Base-by-base conservation (phyloP, 2,329 filamentous ascomycete genomes). In the Aspergillus tubingensis region DNA sequence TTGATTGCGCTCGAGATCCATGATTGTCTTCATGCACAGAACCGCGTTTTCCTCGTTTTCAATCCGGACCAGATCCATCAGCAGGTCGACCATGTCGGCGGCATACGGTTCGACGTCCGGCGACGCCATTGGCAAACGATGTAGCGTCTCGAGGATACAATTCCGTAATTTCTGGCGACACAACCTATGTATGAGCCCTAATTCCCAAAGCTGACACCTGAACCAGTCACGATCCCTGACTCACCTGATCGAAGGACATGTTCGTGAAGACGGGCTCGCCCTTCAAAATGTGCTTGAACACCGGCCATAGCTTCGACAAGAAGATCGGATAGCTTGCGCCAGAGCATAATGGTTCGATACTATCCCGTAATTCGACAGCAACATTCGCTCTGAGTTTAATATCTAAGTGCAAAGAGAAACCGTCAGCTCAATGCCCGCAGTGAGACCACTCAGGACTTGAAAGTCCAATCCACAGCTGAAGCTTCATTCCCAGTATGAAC, bases 11-110 rank as follows among this genome's bases (percentile, higher is more conserved):
- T 96, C 92, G 65, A 98, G 89, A 73, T 99, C 95, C 81, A 96
- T 97, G 54, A 96, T 92, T 13, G 94, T 96, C 82, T 99, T 99
- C 79, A 99, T 92, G 74, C 94, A 97, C 64, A 99, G 81, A n/a
- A 96, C 92, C 2, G 94, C 95, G 82, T 99, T 99, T 65, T 99
- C 95, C 78, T 99, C 95, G 70, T 99, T 99, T 77, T 99, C 95
- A 44, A 87, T 89, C 67, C 89, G 88, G 61, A 98, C 92, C 60
- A 99, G 81, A 57, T 86, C 85, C 88, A 98, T 94, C 64, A 98
- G 84, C 66, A 96, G 84, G 72, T 97, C 93, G 61, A 97, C 91
- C 62, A 96, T 88, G 73, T 96, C 91, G 65, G 88, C 85, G 41
- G 94, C 93, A 76, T 94, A 96, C 0, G 89, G 90, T 74, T 98